These are phyloP conservation scores for Chaetomiaceae sp. DNA, from an alignment of 2,329 filamentous ascomycete genomes.

Conservation along the genomic window DNA sequence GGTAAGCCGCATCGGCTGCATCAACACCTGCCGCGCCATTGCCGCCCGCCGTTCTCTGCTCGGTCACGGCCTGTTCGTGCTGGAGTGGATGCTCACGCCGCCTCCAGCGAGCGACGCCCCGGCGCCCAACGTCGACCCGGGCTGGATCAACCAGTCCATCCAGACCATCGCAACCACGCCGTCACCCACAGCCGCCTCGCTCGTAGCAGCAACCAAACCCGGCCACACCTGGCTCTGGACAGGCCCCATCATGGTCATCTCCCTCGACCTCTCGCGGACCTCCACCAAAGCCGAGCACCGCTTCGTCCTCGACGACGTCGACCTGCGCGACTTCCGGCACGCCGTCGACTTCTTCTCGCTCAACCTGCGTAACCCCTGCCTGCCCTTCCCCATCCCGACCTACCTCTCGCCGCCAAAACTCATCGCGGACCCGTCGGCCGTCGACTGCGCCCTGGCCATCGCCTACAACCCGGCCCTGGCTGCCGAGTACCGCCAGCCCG, in stretches of 20 bases:
- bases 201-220: neutral
- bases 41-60: neutral
- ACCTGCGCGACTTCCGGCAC: neutral
- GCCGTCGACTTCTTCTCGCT: neutral
- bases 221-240: neutral
- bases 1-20: neutral
- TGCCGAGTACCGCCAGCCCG: too few species aligned
- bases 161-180: too few species aligned
- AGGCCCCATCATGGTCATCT: neutral
- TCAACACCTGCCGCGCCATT: neutral
- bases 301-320: neutral
- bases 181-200: neutral
- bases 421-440: too few species aligned
- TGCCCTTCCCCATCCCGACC: neutral
- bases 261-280: neutral
- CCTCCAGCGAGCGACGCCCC: neutral
- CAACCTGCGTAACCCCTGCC: neutral
- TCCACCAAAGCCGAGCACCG: neutral
- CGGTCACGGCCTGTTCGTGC: neutral
- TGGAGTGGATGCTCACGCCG: neutral
- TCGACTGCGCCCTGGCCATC: too few species aligned
- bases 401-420: too few species aligned
- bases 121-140: neutral
- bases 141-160: conserved; percentile 1
- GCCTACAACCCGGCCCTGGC: too few species aligned